Percentiles rank a stretch among this genome's conserved stretches.
These are phyloP conservation scores for Neoscytalidium dimidiatum DNA, from an alignment of 2,329 filamentous ascomycete species.

Conservation along the genomic window DNA sequence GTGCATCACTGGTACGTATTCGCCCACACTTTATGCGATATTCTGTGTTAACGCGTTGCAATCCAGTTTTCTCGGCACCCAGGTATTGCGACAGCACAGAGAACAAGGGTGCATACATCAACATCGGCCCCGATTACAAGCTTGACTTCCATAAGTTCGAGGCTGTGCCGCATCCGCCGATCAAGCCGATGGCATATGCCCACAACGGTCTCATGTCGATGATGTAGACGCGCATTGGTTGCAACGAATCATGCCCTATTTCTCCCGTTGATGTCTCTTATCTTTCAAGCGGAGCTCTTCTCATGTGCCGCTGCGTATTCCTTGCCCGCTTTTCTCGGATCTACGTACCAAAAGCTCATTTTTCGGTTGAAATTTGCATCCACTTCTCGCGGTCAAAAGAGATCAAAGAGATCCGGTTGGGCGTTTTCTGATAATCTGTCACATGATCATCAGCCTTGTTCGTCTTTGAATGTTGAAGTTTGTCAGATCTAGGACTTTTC, in stretches of 20 bases:
- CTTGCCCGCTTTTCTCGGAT: neutral
- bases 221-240: slow-evolving; percentile 52
- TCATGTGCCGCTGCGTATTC: neutral
- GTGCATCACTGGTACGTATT: slow-evolving; percentile 79
- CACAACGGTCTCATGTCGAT: slow-evolving; percentile 77
- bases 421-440: slow-evolving; percentile 1
- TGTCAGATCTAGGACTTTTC: neutral
- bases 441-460: neutral
- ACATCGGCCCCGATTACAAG: slow-evolving; percentile 89
- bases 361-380: neutral
- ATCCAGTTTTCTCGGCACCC: slow-evolving; percentile 86
- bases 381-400: neutral
- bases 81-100: slow-evolving; percentile 98
- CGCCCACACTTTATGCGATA: no score
- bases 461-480: neutral
- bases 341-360: neutral
- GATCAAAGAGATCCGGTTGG: neutral
- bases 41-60: neutral
- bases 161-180: slow-evolving; percentile 92
- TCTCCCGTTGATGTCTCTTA: neutral
- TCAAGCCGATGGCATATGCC: slow-evolving; percentile 91
- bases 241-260: slow-evolving; percentile 4
- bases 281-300: neutral
- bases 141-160: slow-evolving; percentile 92
- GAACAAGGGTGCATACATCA: slow-evolving; percentile 98